Base-by-base conservation (phyloP, 2,329 filamentous ascomycete species). In the Ploettnerulaceae sp. region DNA sequence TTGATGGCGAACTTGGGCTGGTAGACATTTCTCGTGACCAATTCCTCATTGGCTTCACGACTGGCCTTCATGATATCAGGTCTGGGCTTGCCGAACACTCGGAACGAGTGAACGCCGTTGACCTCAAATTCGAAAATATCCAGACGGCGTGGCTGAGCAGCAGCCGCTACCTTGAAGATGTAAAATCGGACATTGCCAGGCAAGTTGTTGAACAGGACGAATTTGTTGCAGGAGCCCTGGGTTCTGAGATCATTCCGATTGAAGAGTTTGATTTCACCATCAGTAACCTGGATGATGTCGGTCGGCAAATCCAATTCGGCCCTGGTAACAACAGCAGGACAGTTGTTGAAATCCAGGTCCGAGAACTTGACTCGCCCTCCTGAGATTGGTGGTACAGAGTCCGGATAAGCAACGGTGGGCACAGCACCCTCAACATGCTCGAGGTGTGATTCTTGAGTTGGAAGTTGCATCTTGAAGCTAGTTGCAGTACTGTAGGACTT, bases 141-240 rank as follows among this genome's bases (percentile, higher is more conserved):
- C 25, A 40, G 28, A 4, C 15, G 25, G 28, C 37, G 25, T 15
- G 37, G 37, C 17, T 29, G 21, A 7, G 14, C 26, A 31, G 9
- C 20, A 5, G n/a, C 26, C 21, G 7, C 34, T 24, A 28, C 7
- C 8, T n/a, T 17, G n/a, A 39, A 51, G 20, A 55, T 49, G 21
- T 47, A 36, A 22, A 29, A 17, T 2, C 45, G 24, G 4, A 55
- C 1, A 39, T 55, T 50, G n/a, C 17, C 12, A 7, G 53, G 50
- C 6, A 55, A 35, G 6, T 36, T 34, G 20, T 29, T 9, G 34
- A 51, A 55, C 4, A 48, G 29, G 5, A 39, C 31, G 15, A 52
- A 45, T 14, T 39, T 12, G 15, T 17, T 28, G 7, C 6, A 38
- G 8, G 3, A 9, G 5, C 33, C 44, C 18, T 36, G 14, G 8